A percentile compares a stretch with the other conserved stretches of the same genome.
Evolutionary conservation across 208 protist species (phyloP).

Genomic region (Trypanosoma rangeli): DNA sequence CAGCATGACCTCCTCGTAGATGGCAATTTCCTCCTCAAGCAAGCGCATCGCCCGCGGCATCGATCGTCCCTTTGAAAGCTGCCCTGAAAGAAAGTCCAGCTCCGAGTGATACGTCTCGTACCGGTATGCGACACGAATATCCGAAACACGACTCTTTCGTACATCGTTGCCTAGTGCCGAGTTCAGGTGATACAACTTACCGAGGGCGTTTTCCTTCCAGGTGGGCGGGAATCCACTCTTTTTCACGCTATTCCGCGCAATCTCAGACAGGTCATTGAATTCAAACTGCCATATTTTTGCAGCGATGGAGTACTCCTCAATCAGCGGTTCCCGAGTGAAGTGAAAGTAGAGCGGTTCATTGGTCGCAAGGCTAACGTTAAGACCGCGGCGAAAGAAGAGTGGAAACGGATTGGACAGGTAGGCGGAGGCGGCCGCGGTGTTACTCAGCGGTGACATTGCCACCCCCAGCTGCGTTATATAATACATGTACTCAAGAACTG

Average conservation of each 20-base stretch:
- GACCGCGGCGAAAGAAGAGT: slow-evolving; percentile 93
- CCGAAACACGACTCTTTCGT: slow-evolving; percentile 94
- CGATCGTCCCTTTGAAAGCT: slow-evolving; percentile 40
- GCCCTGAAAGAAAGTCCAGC: slow-evolving; percentile 82
- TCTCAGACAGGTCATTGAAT: slow-evolving; percentile 97
- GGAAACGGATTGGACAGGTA: slow-evolving; percentile 97
- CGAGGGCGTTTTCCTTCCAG: slow-evolving; percentile 94
- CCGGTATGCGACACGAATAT: slow-evolving; percentile 95
- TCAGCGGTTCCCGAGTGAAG: slow-evolving; percentile 96
- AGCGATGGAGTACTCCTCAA: slow-evolving; percentile 99
- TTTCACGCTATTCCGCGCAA: slow-evolving; percentile 97
- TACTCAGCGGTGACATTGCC: slow-evolving; percentile 98
- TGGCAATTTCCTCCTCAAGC: slow-evolving; percentile 69
- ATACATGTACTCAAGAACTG: slow-evolving; percentile 97
- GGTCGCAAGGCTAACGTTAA: slow-evolving; percentile 98
- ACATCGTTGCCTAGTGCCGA: slow-evolving; percentile 94
- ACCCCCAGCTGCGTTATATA: slow-evolving; percentile 98
- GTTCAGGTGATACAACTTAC: slow-evolving; percentile 84
- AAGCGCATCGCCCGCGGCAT: slow-evolving; percentile 77
- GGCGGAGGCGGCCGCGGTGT: slow-evolving; percentile 96
- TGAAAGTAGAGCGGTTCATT: slow-evolving; percentile 97
- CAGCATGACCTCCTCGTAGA: slow-evolving; percentile 49
- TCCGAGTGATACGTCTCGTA: slow-evolving; percentile 93
- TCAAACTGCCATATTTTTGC: slow-evolving; percentile 98
- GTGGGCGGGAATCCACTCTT: slow-evolving; percentile 94